Conservation (phyloP, 345 rosid genomes). For the Carallia brachiata region DNA sequence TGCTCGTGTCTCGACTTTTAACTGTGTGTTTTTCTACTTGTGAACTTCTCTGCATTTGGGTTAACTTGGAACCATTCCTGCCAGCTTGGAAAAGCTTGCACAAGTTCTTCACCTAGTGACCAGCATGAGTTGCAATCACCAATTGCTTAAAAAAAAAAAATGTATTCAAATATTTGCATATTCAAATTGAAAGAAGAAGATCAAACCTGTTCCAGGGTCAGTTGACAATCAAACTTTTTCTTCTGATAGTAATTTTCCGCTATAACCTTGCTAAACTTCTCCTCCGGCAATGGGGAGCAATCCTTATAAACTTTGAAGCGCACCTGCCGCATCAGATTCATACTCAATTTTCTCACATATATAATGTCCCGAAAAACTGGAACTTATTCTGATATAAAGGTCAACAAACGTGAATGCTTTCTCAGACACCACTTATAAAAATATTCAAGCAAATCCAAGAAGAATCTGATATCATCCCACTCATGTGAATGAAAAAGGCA, state of each 20-base stretch:
- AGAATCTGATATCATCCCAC: too few relatives aligned
- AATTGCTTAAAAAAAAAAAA: not conserved
- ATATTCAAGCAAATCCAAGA: too few relatives aligned
- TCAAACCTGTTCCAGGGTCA: conserved; percentile 26
- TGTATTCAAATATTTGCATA: not conserved
- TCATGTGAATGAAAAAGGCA: too few relatives aligned
- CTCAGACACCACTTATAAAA: too few relatives aligned
- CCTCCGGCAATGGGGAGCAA: conserved; percentile 25
- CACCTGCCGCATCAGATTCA: conserved; percentile 21
- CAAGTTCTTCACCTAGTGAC: conserved; percentile 20
- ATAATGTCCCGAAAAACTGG: too few relatives aligned
- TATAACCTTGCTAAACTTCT: conserved; percentile 25
- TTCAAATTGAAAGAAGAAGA: not conserved
- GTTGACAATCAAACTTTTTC: conserved; percentile 26
- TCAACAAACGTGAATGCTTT: too few relatives aligned
- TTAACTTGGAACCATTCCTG: conserved; percentile 10
- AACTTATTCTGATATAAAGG: too few relatives aligned
- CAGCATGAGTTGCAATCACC: conserved; percentile 9
- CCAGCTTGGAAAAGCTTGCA: conserved; percentile 25
- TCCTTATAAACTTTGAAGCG: conserved; percentile 25
- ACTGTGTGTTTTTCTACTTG: not conserved
- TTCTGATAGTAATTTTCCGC: conserved; percentile 30
- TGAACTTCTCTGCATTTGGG: not conserved
- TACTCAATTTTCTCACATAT: too few relatives aligned
- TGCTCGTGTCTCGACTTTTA: not conserved